Percentiles rank a stretch among this genome's conserved stretches.
Evolutionary conservation across 257 asterid genomes (phyloP).

Genomic region (Solanum etuberosum): DNA sequence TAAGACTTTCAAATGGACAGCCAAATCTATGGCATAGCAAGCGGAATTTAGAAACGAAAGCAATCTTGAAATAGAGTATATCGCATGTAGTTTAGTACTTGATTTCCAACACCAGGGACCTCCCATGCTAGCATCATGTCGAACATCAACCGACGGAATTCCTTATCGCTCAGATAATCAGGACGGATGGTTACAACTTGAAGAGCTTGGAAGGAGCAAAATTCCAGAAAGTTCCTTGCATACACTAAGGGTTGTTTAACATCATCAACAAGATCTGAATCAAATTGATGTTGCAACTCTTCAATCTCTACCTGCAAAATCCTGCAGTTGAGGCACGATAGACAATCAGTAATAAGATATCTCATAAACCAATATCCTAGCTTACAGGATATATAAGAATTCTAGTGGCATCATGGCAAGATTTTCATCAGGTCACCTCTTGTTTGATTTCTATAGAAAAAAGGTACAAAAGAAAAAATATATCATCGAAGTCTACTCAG

Average conservation of each 20-base stretch:
- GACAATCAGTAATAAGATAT: background rate
- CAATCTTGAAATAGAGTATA: background rate
- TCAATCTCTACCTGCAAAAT: slow-evolving; percentile 39
- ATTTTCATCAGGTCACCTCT: background rate
- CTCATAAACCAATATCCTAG: background rate
- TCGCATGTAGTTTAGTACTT: slow-evolving; percentile 33
- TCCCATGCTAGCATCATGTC: slow-evolving; percentile 99
- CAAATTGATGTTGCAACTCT: slow-evolving; percentile 48
- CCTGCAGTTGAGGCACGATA: slow-evolving; percentile 28
- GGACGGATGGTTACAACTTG: slow-evolving; percentile 30
- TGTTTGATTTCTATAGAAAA: background rate
- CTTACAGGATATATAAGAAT: background rate
- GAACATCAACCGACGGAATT: slow-evolving; percentile 61
- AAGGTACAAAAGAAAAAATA: background rate
- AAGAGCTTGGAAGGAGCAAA: slow-evolving; percentile 64
- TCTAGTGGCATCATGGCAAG: background rate
- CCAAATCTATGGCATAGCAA: background rate
- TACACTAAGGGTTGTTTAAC: slow-evolving; percentile 37
- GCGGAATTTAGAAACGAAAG: background rate
- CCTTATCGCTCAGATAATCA: slow-evolving; percentile 55
- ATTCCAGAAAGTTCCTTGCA: slow-evolving; percentile 75
- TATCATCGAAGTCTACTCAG: background rate
- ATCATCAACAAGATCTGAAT: slow-evolving; percentile 42
- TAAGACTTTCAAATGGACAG: background rate
- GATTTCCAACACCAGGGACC: slow-evolving; percentile 44